Evolutionary conservation across 2,329 filamentous ascomycete genomes (phyloP).

Genomic region (Penicillium sp.): DNA sequence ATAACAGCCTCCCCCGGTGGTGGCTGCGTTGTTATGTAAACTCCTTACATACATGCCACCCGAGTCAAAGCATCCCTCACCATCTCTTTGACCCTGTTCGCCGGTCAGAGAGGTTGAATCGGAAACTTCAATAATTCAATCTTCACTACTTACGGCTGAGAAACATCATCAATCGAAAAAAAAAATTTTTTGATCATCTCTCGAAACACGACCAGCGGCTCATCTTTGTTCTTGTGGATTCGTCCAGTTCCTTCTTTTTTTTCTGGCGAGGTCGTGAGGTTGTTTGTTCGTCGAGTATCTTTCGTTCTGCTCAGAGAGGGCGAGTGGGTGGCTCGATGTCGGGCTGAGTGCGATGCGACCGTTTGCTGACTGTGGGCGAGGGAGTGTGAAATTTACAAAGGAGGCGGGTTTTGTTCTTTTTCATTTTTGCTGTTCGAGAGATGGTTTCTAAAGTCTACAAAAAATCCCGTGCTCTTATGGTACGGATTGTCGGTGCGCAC

Average conservation of each 20-base stretch:
- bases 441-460: not conserved
- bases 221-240: not conserved
- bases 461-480: not conserved
- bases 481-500: not conserved
- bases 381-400: not conserved
- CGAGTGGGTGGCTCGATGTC: not conserved
- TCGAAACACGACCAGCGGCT: not conserved
- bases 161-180: not conserved
- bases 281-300: not conserved
- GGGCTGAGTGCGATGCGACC: not conserved
- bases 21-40: conserved; percentile 31
- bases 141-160: not conserved
- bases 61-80: not conserved
- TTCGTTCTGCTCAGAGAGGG: not conserved
- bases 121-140: not conserved
- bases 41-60: conserved; percentile 13
- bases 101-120: not conserved
- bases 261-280: not conserved
- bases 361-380: not conserved
- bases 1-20: conserved; percentile 25
- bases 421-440: not conserved
- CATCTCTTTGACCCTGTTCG: conserved; percentile 1
- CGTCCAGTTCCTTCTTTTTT: not conserved
- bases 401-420: not conserved
- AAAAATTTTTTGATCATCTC: not conserved